Conservation (phyloP, 495 filamentous ascomycete species). For the Haplographium delicatum region DNA sequence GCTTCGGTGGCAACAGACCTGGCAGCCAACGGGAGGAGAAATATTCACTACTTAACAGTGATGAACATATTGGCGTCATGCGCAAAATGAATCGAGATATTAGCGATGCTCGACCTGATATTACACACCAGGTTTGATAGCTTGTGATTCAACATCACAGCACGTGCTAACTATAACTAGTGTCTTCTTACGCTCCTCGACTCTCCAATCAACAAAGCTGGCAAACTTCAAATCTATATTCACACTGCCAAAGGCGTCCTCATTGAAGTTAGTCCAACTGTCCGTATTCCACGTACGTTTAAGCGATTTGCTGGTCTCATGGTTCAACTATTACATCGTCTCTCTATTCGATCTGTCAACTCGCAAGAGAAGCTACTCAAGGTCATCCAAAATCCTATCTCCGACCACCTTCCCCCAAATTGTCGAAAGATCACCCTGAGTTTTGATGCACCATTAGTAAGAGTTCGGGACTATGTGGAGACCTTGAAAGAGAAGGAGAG, state of each 20-base stretch:
- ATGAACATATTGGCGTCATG: constrained; percentile 98
- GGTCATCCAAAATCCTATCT: constrained; percentile 96
- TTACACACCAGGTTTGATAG: constrained; percentile 88
- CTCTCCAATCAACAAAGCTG: constrained; percentile 97
- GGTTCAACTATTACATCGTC: constrained; percentile 96
- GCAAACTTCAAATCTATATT: constrained; percentile 95
- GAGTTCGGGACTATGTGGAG: constrained; percentile 82
- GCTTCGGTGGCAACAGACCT: constrained; percentile 60
- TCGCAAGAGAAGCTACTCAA: constrained; percentile 96
- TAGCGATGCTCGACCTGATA: constrained; percentile 94
- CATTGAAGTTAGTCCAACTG: constrained; percentile 94
- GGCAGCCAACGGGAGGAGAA: constrained; percentile 72
- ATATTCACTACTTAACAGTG: constrained; percentile 93
- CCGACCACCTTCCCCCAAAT: constrained; percentile 91
- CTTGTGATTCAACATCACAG: constrained; percentile 24
- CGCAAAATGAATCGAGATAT: constrained; percentile 99
- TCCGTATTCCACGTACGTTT: constrained; percentile 95
- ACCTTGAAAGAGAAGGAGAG: constrained; percentile 76
- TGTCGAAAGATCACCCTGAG: constrained; percentile 96
- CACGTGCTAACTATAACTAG: constrained; percentile 38
- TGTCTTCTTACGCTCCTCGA: constrained; percentile 96
- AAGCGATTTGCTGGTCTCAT: constrained; percentile 98
- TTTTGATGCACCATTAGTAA: constrained; percentile 82
- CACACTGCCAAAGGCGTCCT: constrained; percentile 94
- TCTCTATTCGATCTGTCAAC: constrained; percentile 91